Evolutionary conservation across 2,329 filamentous ascomycete genomes (phyloP).

Genomic region (Trichothecium sympodiale): DNA sequence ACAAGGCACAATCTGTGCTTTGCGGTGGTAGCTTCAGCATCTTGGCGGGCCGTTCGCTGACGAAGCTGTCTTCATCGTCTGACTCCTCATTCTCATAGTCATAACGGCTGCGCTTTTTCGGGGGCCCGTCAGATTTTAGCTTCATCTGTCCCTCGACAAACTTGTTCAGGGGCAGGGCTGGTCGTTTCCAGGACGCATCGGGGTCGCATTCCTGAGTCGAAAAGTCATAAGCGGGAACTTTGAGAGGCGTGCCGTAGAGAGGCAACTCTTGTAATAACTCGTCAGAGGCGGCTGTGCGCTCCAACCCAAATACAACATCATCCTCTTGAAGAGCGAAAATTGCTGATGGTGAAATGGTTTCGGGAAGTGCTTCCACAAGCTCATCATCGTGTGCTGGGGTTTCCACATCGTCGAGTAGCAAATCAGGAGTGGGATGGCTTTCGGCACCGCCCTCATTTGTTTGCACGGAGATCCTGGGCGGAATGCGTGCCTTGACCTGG

Average conservation of each 20-base stretch:
- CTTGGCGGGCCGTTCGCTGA: constrained; percentile 37
- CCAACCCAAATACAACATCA: constrained; percentile 69
- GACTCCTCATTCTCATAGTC: constrained; percentile 66
- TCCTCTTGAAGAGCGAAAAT: constrained; percentile 76
- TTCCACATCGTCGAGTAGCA: constrained; percentile 53
- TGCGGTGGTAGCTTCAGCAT: constrained; percentile 49
- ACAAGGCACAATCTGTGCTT: constrained; percentile 71
- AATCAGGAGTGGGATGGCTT: constrained; percentile 52
- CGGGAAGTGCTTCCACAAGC: constrained; percentile 25
- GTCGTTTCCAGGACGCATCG: constrained; percentile 62
- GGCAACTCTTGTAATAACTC: constrained; percentile 72
- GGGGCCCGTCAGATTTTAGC: constrained; percentile 53
- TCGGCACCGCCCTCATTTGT: constrained; percentile 20
- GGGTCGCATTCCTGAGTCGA: constrained; percentile 29
- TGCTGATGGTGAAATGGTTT: constrained; percentile 57
- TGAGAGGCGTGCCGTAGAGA: constrained; percentile 58
- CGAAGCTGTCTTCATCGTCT: constrained; percentile 44
- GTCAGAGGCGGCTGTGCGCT: constrained; percentile 63
- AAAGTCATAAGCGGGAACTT: constrained; percentile 44
- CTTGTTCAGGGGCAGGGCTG: constrained; percentile 77
- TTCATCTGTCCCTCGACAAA: constrained; percentile 74
- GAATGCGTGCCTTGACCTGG: constrained; percentile 51
- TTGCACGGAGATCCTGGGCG: constrained; percentile 27
- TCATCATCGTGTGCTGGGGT: constrained; percentile 34
- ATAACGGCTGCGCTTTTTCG: constrained; percentile 71